Evolutionary conservation across 1,284 basidiomycete species (phyloP), one percentile per base, ranked within the genome.

Genomic region (Ustilago loliicola): DNA sequence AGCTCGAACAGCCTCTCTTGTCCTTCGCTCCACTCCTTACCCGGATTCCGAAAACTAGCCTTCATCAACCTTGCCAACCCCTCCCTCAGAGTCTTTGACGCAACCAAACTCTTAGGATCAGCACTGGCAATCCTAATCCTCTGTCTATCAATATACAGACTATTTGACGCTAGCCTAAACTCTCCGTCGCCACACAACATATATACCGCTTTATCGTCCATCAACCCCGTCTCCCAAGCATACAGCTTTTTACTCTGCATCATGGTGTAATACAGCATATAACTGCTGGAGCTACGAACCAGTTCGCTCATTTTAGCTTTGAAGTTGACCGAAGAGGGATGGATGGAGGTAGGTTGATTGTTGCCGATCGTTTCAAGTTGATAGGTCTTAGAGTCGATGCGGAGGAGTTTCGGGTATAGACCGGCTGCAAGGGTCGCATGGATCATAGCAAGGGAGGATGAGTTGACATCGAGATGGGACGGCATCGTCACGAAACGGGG

Each of bases 151-250:
- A 98, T 89, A 61, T 90, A 89, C n/a, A 91, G 88, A 11, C 90
- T 90, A 68, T 92, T 89, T 0, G 94, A 91, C 21, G 91, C 88
- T 42, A 94, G 88, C 93, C 93, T 95, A 88, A 94, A 93, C 74
- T 99, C 96, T 15, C 90, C 89, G 79, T 98, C 97, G 2, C 97
- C 96, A 77, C 96, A 98, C 0, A 98, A 88, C 27, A 98, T 88
- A 21, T 94, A 86, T 53, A 99, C 87, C 1, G 94, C 91, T 32
- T 93, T 88, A 80, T 98, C 94, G 71, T 97, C 93, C 5, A 95
- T 91, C 1, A 95, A 93, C 1, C 93, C 92, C 1, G 93, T 95
- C 87, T 99, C 97, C 94, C 95, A 98, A n/a, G 93, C 95, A 86
- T 87, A 99, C 32, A 98, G 87, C 86, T 92, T 93, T 88, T 93